A percentile compares a stretch with the other conserved stretches of the same genome.
phyloP scores from a whole-genome alignment of 2,329 filamentous ascomycete species.

The Pseudogymnoascus sp. region DNA sequence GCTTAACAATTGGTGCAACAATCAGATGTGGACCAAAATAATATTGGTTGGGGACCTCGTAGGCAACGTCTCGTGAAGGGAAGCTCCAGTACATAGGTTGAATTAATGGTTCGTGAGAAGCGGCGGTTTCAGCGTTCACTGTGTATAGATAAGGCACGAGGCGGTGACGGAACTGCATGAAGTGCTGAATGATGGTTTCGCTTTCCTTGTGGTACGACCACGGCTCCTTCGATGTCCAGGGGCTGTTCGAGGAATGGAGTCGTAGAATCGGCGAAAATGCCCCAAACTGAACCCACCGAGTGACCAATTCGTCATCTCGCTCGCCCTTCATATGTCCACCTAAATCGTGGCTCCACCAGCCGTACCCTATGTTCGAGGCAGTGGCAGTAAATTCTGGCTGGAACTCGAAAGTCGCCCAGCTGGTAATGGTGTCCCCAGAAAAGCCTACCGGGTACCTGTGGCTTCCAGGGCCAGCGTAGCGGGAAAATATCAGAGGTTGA shows the following conservation, averaged over 20 bases:
- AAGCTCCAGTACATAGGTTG: slow-evolving; percentile 60
- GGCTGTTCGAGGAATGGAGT: slow-evolving; percentile 52
- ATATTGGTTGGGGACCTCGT: slow-evolving; percentile 51
- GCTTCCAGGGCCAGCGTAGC: slow-evolving; percentile 56
- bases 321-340: slow-evolving; percentile 55
- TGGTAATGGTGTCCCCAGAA: slow-evolving; percentile 54
- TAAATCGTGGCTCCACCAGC: slow-evolving; percentile 65
- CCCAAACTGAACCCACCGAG: slow-evolving; percentile 57
- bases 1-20: slow-evolving; percentile 50
- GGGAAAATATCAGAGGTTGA: slow-evolving; percentile 50
- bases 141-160: slow-evolving; percentile 56
- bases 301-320: slow-evolving; percentile 52
- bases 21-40: slow-evolving; percentile 52
- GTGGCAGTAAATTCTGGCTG: slow-evolving; percentile 63
- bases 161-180: slow-evolving; percentile 49
- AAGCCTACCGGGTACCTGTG: slow-evolving; percentile 61
- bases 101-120: slow-evolving; percentile 45
- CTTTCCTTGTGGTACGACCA: slow-evolving; percentile 49
- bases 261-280: slow-evolving; percentile 56
- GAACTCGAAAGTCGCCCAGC: slow-evolving; percentile 55
- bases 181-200: slow-evolving; percentile 41
- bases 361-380: slow-evolving; percentile 60
- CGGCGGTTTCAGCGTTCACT: slow-evolving; percentile 44
- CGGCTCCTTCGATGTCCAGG: slow-evolving; percentile 56
- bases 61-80: slow-evolving; percentile 47